A percentile compares a stretch with the other conserved stretches of the same genome.
Conservation (phyloP, 176 grass and related monocot genomes). For the Hsuehochloa calcarea region DNA sequence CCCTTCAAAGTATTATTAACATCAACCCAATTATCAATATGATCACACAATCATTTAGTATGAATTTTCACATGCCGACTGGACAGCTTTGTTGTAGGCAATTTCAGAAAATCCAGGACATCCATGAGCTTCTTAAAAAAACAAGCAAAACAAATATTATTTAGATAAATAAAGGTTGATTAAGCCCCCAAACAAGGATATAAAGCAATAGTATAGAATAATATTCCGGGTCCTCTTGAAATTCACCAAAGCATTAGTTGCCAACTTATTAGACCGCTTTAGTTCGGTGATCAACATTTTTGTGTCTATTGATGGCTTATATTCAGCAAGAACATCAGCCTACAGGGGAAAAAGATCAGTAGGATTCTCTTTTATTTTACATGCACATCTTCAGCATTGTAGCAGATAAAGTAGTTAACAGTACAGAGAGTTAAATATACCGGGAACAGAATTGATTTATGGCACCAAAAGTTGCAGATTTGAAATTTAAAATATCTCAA, state of each 20-base stretch:
- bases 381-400: not conserved
- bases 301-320: slow-evolving; percentile 68
- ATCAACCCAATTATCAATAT: too few relatives aligned
- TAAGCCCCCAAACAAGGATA: not conserved
- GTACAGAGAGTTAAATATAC: not conserved
- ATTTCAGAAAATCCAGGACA: slow-evolving; percentile 76
- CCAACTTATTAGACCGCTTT: slow-evolving; percentile 49
- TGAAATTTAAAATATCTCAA: not conserved
- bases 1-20: too few relatives aligned
- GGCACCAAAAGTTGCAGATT: not conserved
- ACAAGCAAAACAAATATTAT: not conserved
- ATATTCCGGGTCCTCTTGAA: slow-evolving; percentile 72
- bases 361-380: slow-evolving; percentile 11
- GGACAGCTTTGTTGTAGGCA: slow-evolving; percentile 59
- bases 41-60: slow-evolving; percentile 58
- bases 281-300: slow-evolving; percentile 57
- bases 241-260: slow-evolving; percentile 54
- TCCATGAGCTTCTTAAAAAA: slow-evolving; percentile 73
- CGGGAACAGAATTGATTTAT: not conserved
- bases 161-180: not conserved
- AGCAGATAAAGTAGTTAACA: not conserved
- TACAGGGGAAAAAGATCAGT: slow-evolving; percentile 36
- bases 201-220: slow-evolving; percentile 57
- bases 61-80: slow-evolving; percentile 95
- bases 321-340: slow-evolving; percentile 78